Base-by-base conservation (phyloP, 176 grass and related monocot species). In the Otatea glauca region DNA sequence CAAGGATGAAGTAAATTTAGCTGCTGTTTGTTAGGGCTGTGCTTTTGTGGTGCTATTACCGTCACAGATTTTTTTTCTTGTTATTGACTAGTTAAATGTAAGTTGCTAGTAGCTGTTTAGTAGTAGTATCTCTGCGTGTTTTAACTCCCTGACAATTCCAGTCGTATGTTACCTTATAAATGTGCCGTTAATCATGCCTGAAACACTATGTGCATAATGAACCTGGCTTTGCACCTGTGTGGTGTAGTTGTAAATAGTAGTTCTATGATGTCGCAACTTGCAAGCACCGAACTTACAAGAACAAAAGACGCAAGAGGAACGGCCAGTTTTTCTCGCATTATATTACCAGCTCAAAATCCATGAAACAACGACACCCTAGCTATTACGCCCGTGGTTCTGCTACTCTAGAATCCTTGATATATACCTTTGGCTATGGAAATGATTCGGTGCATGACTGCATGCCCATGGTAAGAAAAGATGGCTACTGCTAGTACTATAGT, bases 1-100 rank as follows among this genome's bases (percentile, higher is more conserved):
- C 76, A 20, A 48, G 63, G 65, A 65, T 21, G 55, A 15, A 50
- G 83, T 78, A 9, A 42, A 77, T 69, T 55, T 60, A 32, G 35
- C 81, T 66, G 27, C 65, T 21, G 74, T 58, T 59, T 45, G 20
- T 77, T 82, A 78, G 78, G 34, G 5, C 41, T 16, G 63, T 42
- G 35, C 14, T 53, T 80, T 51, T 16, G 35, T 81, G 70, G 23
- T 89, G 63, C 41, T 83, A 8, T 68, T 74, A 68, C 29, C 41
- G 67, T 90, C 27, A 83, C 29, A 83, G 60, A 24, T 72, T 90
- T 88, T 10, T 45, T 83, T 86, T 79, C 12, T 66, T 83, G 59
- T 81, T 67, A 20, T 51, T 51, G 68, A 39, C 78, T 86, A 47
- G 56, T 45, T 7, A 79, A 86, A 38, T 90, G 88, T 87, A 74